Percentiles rank a stretch among this genome's conserved stretches.
phyloP scores from a whole-genome alignment of 306 rosid species.

The Pyrus pyrifolia region DNA sequence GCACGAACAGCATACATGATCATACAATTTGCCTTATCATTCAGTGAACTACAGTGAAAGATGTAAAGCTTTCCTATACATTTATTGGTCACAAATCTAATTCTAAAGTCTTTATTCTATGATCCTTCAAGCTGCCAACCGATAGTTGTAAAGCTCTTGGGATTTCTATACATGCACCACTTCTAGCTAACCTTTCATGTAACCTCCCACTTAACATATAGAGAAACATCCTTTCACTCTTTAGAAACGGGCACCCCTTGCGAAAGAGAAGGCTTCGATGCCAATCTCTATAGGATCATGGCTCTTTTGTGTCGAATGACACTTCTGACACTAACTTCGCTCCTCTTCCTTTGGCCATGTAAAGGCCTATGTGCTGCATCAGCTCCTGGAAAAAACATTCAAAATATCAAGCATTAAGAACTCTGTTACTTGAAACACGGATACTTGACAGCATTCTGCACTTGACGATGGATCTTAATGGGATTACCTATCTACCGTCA shows the following conservation, averaged over 20 bases:
- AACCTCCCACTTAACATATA: neutral
- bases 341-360: constrained; percentile 80
- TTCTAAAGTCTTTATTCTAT: neutral
- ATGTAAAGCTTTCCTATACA: neutral
- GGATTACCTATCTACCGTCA: too few relatives aligned
- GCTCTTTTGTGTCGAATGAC: constrained; percentile 28
- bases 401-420: neutral
- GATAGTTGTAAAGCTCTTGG: neutral
- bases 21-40: neutral
- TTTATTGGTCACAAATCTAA: neutral
- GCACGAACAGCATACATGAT: neutral
- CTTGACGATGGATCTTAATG: neutral
- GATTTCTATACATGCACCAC: neutral
- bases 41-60: neutral
- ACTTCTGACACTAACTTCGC: constrained; percentile 80
- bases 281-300: neutral
- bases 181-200: neutral
- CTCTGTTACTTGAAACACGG: neutral
- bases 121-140: neutral
- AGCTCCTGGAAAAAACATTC: constrained; percentile 38
- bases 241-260: neutral
- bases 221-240: neutral
- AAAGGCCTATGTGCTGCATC: constrained; percentile 89
- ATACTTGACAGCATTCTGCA: neutral
- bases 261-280: neutral